Conservation (phyloP, 2,329 filamentous ascomycete species). For the Ophiostoma angusticollis region DNA sequence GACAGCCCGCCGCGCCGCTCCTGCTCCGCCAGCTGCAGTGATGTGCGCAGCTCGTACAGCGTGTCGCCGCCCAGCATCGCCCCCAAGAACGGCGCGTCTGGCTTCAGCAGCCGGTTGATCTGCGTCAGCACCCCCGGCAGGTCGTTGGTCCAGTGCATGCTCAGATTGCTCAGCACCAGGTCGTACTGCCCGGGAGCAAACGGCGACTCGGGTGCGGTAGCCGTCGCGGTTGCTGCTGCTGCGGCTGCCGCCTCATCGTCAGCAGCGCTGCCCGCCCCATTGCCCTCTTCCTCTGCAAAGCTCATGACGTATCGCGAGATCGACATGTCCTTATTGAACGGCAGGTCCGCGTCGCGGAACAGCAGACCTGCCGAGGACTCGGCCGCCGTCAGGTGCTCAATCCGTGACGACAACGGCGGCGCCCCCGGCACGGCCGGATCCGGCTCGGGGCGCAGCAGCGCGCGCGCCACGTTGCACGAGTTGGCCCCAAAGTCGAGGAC, state of each 20-base stretch:
- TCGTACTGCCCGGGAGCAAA: conserved; percentile 62
- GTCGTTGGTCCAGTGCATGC: conserved; percentile 96
- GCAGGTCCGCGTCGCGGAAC: conserved; percentile 61
- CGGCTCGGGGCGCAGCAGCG: conserved; percentile 58
- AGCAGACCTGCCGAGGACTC: conserved; percentile 71
- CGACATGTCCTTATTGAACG: conserved; percentile 61
- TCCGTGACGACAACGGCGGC: conserved; percentile 55
- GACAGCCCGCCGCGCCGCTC: conserved; percentile 85
- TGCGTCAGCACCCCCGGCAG: conserved; percentile 73
- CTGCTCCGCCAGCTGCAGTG: conserved; percentile 81
- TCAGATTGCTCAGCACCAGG: conserved; percentile 76
- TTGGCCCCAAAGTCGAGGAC: conserved; percentile 92
- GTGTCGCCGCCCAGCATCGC: conserved; percentile 96
- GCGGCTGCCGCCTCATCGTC: not conserved
- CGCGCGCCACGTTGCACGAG: conserved; percentile 83
- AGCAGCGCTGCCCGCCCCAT: not conserved
- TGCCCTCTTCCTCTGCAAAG: conserved; percentile 40
- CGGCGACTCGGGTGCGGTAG: conserved; percentile 53
- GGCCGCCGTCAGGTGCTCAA: conserved; percentile 63
- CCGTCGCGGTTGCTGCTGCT: conserved; percentile 16
- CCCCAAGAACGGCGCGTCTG: conserved; percentile 81
- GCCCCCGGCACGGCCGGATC: conserved; percentile 45
- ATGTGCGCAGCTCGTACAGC: conserved; percentile 84
- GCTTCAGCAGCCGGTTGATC: conserved; percentile 77
- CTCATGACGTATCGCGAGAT: conserved; percentile 65